Evolutionary conservation across 176 grass and related monocot genomes (phyloP).

Genomic region (Dendrocalamus sinicus): DNA sequence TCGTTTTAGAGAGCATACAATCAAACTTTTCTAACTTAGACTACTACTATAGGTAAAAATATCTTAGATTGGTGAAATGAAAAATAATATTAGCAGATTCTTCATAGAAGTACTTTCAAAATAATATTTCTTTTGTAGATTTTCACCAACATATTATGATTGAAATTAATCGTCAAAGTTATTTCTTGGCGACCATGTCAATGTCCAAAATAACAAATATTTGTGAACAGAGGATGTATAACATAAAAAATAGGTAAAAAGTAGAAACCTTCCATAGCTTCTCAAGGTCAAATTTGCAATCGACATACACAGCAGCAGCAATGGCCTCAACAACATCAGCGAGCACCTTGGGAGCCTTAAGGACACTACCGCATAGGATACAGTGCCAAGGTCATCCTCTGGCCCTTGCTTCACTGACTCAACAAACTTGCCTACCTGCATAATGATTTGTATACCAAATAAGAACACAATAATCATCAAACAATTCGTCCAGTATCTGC

Average conservation of each 20-base stretch:
- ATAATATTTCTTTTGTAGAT: background rate
- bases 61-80: background rate
- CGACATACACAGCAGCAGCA: conserved; percentile 70
- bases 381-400: conserved; percentile 42
- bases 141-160: conserved; percentile 1
- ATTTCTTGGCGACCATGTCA: background rate
- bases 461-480: conserved; percentile 16
- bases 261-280: conserved; percentile 71
- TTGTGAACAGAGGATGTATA: background rate
- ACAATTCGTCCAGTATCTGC: background rate
- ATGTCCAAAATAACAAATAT: conserved; percentile 1
- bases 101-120: background rate
- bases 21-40: background rate
- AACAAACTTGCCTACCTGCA: conserved; percentile 72
- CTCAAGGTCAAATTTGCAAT: conserved; percentile 79
- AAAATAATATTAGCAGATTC: background rate
- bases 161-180: background rate
- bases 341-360: conserved; percentile 76
- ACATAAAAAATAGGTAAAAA: background rate
- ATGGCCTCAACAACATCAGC: conserved; percentile 83
- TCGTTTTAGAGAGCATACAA: background rate
- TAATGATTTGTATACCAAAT: conserved; percentile 14
- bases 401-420: conserved; percentile 53
- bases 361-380: conserved; percentile 54
- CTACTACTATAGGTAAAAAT: background rate